A percentile compares a stretch with the other conserved stretches of the same genome.
Conservation (phyloP, 441 rosid genomes). For the Populus hybrid region DNA sequence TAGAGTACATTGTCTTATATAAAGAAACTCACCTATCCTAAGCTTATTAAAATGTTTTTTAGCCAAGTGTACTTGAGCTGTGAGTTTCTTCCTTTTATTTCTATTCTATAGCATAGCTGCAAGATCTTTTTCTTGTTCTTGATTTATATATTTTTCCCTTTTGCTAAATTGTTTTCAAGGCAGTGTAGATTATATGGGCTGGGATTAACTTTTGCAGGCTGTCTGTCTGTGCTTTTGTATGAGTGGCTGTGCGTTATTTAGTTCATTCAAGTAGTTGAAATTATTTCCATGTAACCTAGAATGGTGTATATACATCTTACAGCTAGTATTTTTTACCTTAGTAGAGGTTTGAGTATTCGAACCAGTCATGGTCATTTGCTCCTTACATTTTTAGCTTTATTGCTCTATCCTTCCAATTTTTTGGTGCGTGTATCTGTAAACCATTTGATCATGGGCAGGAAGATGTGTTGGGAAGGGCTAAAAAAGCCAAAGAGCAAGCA, state of each 20-base stretch:
- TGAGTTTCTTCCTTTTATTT: neutral
- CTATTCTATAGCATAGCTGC: neutral
- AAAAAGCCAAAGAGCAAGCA: constrained; percentile 74
- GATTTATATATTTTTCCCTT: neutral
- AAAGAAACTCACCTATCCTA: no score
- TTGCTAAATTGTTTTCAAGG: neutral
- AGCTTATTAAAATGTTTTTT: no score
- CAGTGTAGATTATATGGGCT: neutral
- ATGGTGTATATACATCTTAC: neutral
- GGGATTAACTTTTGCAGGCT: neutral
- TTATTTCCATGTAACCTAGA: no score
- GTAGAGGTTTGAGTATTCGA: neutral
- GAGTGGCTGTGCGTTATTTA: neutral
- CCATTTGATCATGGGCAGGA: constrained; percentile 35
- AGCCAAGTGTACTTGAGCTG: neutral
- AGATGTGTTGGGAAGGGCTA: constrained; percentile 80
- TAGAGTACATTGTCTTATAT: no score
- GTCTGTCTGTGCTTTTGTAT: neutral
- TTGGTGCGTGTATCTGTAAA: neutral
- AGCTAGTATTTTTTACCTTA: neutral
- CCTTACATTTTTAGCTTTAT: neutral
- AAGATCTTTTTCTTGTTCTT: neutral
- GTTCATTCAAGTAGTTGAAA: neutral
- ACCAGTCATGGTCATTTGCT: neutral
- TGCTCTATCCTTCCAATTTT: neutral